Evolutionary conservation across 768 basidiomycete species (phyloP), one percentile per base, ranked within the genome.

Genomic region (Suillus discolor): DNA sequence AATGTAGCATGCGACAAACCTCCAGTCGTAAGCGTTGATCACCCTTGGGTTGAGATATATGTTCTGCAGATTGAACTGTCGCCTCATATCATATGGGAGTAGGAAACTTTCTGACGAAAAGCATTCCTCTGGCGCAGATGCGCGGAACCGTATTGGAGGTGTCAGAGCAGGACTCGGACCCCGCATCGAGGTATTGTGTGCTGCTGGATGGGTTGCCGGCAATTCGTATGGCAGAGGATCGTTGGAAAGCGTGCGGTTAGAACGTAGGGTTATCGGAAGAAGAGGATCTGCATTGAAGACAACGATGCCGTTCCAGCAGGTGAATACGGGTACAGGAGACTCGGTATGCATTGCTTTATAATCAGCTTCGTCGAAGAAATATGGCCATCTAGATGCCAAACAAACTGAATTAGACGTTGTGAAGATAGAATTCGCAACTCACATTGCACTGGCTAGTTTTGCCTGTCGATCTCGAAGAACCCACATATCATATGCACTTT

Each of bases 251-350:
- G 77, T 79, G 18, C 63, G 68, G 53, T 80, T 80, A 4, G 72
- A 69, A 55, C 82, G 81, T 9, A 81, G 72, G 61, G 74, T 65
- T 42, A 79, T 63, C 15, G 82, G 82, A 25, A 82, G 74, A 42
- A 83, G 57, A 4, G 82, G 80, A 60, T 83, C 82, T 0, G 82
- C 77, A 20, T 66, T 53, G 70, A 83, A 78, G 2, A 76, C 78
- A 53, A 77, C 75, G 67, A 83, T 80, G 28, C 82, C 82, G 57
- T 83, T 83, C 82, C 82, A 83, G 71, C 82, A 83, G 0, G 80
- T 67, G 64, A 81, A 80, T 5, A 82, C 82, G 15, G 82, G 81
- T 4, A 77, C 82, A 23, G 82, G 80, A 23, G 78, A 75, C 42
- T 78, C 82, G 13, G 62, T 65, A 47, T 75, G 71, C 69, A 83